These are phyloP conservation scores for Kickxella alabastrina DNA, from an alignment of 192 early-diverging fungal species.

Conservation along the genomic window DNA sequence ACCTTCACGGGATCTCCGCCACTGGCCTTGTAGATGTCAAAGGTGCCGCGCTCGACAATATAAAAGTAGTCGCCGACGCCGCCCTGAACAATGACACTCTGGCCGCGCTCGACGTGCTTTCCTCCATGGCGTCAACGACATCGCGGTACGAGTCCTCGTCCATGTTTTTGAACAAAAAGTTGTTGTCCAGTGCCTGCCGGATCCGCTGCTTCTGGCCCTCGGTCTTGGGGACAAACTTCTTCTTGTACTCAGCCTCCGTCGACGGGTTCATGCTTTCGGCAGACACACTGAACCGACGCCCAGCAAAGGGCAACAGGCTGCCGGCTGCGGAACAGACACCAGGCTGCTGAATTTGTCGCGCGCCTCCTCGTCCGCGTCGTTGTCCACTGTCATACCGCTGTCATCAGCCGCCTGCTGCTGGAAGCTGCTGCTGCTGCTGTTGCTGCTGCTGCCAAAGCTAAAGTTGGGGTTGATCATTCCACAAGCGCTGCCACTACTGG, in stretches of 20 bases:
- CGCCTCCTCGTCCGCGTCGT: slow-evolving; percentile 58
- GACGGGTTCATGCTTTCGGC: slow-evolving; percentile 97
- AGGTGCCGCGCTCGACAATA: slow-evolving; percentile 88
- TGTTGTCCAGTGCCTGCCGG: slow-evolving; percentile 71
- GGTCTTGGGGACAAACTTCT: slow-evolving; percentile 85
- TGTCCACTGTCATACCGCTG: slow-evolving; percentile 58
- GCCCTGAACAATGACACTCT: slow-evolving; percentile 88
- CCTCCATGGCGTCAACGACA: slow-evolving; percentile 94
- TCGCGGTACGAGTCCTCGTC: slow-evolving; percentile 95
- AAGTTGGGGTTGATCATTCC: slow-evolving; percentile 47
- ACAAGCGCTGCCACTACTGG: slow-evolving; percentile 20
- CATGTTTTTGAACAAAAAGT: slow-evolving; percentile 90
- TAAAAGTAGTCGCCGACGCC: slow-evolving; percentile 98
- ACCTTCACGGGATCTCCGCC: slow-evolving; percentile 69
- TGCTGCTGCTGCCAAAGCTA: slow-evolving; percentile 47
- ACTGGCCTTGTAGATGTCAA: slow-evolving; percentile 86
- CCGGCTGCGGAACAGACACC: slow-evolving; percentile 51
- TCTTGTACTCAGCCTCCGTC: slow-evolving; percentile 69
- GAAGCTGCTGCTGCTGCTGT: slow-evolving; percentile 24
- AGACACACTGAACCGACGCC: slow-evolving; percentile 88
- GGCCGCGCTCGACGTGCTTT: slow-evolving; percentile 69
- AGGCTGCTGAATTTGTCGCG: slow-evolving; percentile 58
- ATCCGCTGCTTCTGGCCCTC: slow-evolving; percentile 82
- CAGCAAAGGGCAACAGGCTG: slow-evolving; percentile 72
- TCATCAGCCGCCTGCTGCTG: slow-evolving; percentile 37